phyloP scores from a whole-genome alignment of 2,329 filamentous ascomycete species.

The Botrytis elliptica region DNA sequence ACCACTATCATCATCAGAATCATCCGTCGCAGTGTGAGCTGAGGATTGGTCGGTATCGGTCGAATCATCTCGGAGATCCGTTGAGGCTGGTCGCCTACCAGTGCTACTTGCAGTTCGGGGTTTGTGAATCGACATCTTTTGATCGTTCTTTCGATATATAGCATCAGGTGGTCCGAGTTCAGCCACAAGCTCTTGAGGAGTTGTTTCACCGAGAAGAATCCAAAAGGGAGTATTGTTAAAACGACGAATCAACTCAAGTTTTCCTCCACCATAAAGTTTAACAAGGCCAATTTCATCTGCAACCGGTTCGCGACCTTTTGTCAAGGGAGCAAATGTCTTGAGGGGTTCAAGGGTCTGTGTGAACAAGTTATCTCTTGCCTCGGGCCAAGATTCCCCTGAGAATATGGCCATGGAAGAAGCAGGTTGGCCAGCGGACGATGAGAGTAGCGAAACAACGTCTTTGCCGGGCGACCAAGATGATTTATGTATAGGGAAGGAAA shows the following conservation, averaged over 20 bases:
- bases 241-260: slow-evolving; percentile 73
- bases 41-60: slow-evolving; percentile 76
- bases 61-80: slow-evolving; percentile 49
- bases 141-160: slow-evolving; percentile 88
- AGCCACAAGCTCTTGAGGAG: slow-evolving; percentile 84
- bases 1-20: slow-evolving; percentile 62
- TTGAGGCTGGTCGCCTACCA: slow-evolving; percentile 47
- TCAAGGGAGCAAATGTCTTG: slow-evolving; percentile 66
- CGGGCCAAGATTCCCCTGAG: slow-evolving; percentile 84
- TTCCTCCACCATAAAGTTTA: slow-evolving; percentile 73
- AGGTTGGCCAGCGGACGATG: slow-evolving; percentile 71
- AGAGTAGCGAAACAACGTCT: slow-evolving; percentile 84
- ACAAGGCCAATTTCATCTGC: slow-evolving; percentile 86
- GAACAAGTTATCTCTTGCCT: slow-evolving; percentile 75
- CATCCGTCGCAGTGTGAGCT: slow-evolving; percentile 67
- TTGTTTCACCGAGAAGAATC: slow-evolving; percentile 80
- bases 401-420: slow-evolving; percentile 90
- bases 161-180: slow-evolving; percentile 92
- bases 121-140: slow-evolving; percentile 83
- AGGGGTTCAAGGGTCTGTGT: slow-evolving; percentile 71
- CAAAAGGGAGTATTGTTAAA: slow-evolving; percentile 64
- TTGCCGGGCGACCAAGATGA: slow-evolving; percentile 71
- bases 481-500: slow-evolving; percentile 78
- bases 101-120: slow-evolving; percentile 54
- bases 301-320: slow-evolving; percentile 73